Percentiles rank a stretch among this genome's conserved stretches.
Evolutionary conservation across 2,329 filamentous ascomycete genomes (phyloP).

Genomic region (Cercospora sp.): DNA sequence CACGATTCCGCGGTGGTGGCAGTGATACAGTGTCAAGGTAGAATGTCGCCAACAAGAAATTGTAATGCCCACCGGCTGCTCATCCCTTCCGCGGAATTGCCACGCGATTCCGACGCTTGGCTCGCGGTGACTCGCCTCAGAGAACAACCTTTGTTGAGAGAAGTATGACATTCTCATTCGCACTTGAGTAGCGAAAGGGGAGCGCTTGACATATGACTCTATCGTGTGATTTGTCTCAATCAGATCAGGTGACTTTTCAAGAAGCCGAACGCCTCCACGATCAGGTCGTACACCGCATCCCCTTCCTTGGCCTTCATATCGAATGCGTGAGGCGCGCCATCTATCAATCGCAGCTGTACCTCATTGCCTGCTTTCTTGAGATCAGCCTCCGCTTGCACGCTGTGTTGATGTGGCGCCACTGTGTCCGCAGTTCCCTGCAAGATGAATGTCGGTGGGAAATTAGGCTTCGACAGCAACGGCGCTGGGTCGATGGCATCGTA

Average conservation of each 20-base stretch:
- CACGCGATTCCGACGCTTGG: neutral
- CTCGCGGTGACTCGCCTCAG: neutral
- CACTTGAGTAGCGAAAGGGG: neutral
- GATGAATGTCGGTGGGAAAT: neutral
- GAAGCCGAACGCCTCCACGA: neutral
- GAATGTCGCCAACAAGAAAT: neutral
- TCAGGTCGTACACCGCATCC: neutral
- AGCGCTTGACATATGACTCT: neutral
- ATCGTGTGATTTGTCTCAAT: neutral
- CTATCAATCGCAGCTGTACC: neutral
- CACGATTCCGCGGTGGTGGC: neutral
- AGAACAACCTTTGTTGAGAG: neutral
- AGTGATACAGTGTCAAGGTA: neutral
- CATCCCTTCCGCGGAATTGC: neutral
- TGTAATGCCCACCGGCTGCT: neutral
- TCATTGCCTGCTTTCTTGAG: neutral
- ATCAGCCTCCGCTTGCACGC: neutral
- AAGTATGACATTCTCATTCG: neutral
- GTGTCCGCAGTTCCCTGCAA: neutral
- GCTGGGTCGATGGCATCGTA: neutral
- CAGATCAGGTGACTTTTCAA: neutral
- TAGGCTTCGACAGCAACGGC: neutral
- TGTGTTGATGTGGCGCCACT: neutral
- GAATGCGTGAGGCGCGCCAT: neutral
- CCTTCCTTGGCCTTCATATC: neutral